phyloP scores from a whole-genome alignment of 345 rosid genomes.

The Hirschfeldia incana region DNA sequence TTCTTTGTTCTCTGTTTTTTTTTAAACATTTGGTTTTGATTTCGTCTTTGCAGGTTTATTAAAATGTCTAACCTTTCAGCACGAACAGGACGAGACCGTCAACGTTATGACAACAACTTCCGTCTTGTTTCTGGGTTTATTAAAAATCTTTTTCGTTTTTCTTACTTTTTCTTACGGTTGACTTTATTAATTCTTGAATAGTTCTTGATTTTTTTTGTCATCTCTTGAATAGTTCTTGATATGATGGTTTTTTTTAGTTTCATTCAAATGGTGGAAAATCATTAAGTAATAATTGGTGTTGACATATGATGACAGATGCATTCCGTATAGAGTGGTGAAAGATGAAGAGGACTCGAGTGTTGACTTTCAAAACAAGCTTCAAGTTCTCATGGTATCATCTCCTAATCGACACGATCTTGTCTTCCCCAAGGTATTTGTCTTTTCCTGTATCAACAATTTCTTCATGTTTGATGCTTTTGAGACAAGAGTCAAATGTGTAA shows the following conservation, averaged over 20 bases:
- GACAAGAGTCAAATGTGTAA: not conserved
- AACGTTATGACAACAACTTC: slow-evolving; percentile 66
- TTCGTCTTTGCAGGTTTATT: slow-evolving; percentile 25
- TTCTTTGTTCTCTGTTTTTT: not conserved
- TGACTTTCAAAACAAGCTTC: slow-evolving; percentile 44
- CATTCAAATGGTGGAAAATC: not conserved
- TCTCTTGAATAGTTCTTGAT: slow-evolving; percentile 7
- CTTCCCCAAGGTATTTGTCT: slow-evolving; percentile 66
- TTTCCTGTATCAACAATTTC: not conserved
- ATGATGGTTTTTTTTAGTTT: not conserved
- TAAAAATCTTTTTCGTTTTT: not conserved
- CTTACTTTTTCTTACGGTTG: slow-evolving; percentile 10
- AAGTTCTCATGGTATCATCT: slow-evolving; percentile 85
- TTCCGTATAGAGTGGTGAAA: slow-evolving; percentile 66
- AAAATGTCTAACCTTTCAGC: slow-evolving; percentile 48
- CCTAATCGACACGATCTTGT: slow-evolving; percentile 80
- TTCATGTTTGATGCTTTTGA: not conserved
- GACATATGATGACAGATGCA: slow-evolving; percentile 52
- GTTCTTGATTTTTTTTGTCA: not conserved
- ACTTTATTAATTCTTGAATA: slow-evolving; percentile 1
- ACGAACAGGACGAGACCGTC: slow-evolving; percentile 65
- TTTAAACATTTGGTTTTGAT: not conserved
- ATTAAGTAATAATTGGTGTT: not conserved
- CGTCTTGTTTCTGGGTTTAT: slow-evolving; percentile 78
- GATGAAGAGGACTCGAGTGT: slow-evolving; percentile 36